Base-by-base conservation (phyloP, 2,329 filamentous ascomycete genomes). In the Anisogramma anomala region DNA sequence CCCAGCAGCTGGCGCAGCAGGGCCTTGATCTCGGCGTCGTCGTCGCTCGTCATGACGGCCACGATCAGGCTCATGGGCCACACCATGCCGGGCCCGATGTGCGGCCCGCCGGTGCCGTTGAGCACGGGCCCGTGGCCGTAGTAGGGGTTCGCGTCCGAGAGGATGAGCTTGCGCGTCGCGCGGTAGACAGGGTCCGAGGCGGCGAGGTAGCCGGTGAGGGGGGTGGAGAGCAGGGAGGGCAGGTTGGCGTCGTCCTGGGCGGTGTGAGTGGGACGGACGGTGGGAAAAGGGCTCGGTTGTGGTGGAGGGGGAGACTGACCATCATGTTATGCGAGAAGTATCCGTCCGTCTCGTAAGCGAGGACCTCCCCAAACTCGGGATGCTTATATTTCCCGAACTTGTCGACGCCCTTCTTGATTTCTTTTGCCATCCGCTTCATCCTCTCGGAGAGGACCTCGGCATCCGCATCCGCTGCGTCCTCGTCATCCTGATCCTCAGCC, bases 21-120 rank as follows among this genome's bases (percentile, higher is more conserved):
- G 20, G 62, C 57, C 42, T 58, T 58, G 41, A 84, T 83, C 59
- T 82, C 78, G 3, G 65, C 64, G 46, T 81, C 76, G 41, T 77
- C 67, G 36, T 77, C 67, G 37, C 67, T 72, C 6, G 79, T 84
- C 69, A 81, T 76, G 14, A 77, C 76, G 53, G 80, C 77, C 20
- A 82, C 70, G 4, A 84, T 64, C 42, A 81, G 62, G 41, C 71
- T 76, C 77, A 84, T 83, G 3, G 80, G 79, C 79, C 79, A 84
- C n/a, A 78, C 79, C 50, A 80, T 72, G 51, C 70, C 62, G 9
- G 80, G 59, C 23, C 53, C 52, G 25, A 52, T 49, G 36, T 55
- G 53, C 10, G 52, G 52, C 2, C 52, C 53, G n/a, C 53, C 53
- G 3, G 49, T 50, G 14, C 46, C 60, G 30, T 42, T 45, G 22